Percentiles rank a stretch among this genome's conserved stretches.
Conservation (phyloP, 2,329 filamentous ascomycete species). For the Verticillium klebahnii region DNA sequence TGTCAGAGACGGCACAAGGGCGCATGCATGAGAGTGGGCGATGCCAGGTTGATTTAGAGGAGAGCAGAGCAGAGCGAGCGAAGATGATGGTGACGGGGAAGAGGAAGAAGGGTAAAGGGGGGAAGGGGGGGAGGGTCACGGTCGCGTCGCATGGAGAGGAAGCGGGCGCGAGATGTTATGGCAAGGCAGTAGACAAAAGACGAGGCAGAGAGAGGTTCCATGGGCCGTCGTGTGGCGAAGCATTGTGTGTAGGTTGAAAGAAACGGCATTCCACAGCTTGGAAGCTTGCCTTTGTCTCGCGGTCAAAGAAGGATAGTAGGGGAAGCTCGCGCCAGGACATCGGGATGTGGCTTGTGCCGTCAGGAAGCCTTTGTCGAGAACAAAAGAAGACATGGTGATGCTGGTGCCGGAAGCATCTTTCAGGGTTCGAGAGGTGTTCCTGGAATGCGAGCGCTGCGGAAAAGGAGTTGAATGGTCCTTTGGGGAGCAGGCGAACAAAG, state of each 20-base stretch:
- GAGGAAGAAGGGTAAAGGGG: not conserved
- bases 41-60: not conserved
- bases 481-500: not conserved
- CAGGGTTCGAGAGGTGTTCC: not conserved
- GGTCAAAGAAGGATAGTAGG: not conserved
- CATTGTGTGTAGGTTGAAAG: not conserved
- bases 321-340: not conserved
- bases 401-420: not conserved
- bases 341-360: not conserved
- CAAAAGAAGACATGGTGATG: not conserved
- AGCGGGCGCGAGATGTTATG: not conserved
- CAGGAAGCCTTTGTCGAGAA: not conserved
- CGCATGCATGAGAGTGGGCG: not conserved
- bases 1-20: not conserved
- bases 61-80: too few relatives aligned
- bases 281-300: not conserved
- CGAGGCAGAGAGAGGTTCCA: not conserved
- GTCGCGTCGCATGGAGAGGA: not conserved
- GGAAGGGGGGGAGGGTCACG: not conserved
- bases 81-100: not conserved
- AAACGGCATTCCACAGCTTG: not conserved
- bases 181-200: not conserved
- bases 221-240: not conserved
- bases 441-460: not conserved
- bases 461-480: not conserved